Evolutionary conservation across 208 protist species (phyloP), one percentile per base, ranked within the genome.

Genomic region (Acanthamoeba divionensis): DNA sequence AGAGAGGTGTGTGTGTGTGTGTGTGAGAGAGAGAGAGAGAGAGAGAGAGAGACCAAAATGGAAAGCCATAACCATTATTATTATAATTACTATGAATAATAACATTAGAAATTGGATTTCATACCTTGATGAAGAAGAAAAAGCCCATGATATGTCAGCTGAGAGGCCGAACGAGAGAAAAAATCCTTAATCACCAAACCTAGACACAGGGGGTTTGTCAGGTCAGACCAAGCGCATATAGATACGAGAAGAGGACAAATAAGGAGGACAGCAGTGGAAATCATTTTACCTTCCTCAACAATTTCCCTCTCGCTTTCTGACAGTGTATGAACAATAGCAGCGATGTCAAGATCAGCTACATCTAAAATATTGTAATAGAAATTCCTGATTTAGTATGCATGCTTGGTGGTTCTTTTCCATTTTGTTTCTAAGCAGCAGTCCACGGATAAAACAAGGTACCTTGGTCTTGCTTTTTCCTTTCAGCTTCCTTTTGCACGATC

Each of bases 131-230:
- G 73, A 21, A 83, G 26, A 26, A 38, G 2, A 4, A 83, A 45
- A 21, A 83, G 33, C 15, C 73, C 73, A 29, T 83, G 73, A 29
- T 83, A 60, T 26, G 73, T 62, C 2, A 83, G 48, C 48, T 83
- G 73, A 29, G 47, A 63, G 5, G 73, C 21, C 18, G 73, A 63
- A 6, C 50, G 47, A 13, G 15, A 6, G 50, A 83, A 62, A 36
- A 62, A 83, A 29, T 62, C 50, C 47, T 83, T n/a, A 15, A 60
- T 36, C 24, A 8, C n/a, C 7, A 36, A 1, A n/a, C n/a, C n/a
- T n/a, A n/a, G n/a, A n/a, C n/a, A n/a, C n/a, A n/a, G n/a, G n/a
- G n/a, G n/a, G n/a, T n/a, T n/a, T n/a, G n/a, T n/a, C n/a, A n/a
- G n/a, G n/a, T n/a, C n/a, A n/a, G n/a, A n/a, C n/a, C n/a, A n/a